These are phyloP conservation scores for Boletus rex-veris DNA, from an alignment of 768 basidiomycete species.

Conservation along the genomic window DNA sequence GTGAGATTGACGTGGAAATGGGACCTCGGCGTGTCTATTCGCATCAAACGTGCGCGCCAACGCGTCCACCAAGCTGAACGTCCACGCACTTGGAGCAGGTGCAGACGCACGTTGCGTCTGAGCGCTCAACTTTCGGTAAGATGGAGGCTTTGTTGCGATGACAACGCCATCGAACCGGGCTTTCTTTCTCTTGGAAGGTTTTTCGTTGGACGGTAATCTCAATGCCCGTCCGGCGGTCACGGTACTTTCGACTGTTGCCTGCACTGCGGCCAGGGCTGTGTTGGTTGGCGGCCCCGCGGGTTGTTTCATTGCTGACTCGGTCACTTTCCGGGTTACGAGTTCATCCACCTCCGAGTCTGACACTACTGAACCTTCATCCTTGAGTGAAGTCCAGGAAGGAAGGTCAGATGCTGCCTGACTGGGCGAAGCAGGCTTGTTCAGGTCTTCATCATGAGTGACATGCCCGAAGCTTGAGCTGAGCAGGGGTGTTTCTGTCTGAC, in stretches of 20 bases:
- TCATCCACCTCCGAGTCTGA: conserved; percentile 13
- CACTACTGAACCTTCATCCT: background rate
- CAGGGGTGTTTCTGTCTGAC: conserved; percentile 1
- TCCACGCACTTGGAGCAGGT: background rate
- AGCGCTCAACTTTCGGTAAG: background rate
- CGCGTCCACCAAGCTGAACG: conserved; percentile 22
- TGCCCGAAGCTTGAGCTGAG: conserved; percentile 3
- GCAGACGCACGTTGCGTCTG: background rate
- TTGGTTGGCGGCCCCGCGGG: background rate
- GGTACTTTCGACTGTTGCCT: background rate
- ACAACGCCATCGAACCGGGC: conserved; percentile 24
- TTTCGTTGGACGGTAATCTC: background rate
- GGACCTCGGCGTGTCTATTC: conserved; percentile 13
- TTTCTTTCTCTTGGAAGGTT: conserved; percentile 9
- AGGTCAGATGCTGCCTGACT: conserved; percentile 12
- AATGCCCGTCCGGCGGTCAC: background rate
- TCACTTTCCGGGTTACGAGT: background rate
- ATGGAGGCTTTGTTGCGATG: conserved; percentile 12
- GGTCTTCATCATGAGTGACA: background rate
- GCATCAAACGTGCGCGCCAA: conserved; percentile 26
- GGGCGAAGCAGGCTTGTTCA: background rate
- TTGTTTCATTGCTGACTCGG: background rate
- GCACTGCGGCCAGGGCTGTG: background rate
- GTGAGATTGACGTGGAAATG: background rate
- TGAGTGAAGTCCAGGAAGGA: conserved; percentile 24